Evolutionary conservation across 2,329 filamentous ascomycete genomes (phyloP), one percentile per base, ranked within the genome.

Genomic region (Clonostachys chloroleuca): DNA sequence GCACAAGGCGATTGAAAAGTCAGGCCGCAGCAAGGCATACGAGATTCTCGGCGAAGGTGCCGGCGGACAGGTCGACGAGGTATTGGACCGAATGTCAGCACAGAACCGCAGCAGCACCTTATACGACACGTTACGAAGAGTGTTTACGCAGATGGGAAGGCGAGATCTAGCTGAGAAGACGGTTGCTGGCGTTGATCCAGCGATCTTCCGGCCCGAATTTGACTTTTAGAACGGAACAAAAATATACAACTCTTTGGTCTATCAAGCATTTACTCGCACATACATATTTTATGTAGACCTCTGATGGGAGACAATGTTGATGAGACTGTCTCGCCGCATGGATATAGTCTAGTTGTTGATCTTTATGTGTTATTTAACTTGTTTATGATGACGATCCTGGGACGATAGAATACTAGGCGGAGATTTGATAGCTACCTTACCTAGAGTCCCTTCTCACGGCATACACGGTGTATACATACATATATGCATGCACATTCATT

Each of bases 61-160:
- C 12, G 58, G 52, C 10, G 56, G 59, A 35, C 58, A 64, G 40
- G 63, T 72, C 20, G 91, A 96, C 58, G 83, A 81, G 48, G 83
- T 89, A 55, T 75, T 96, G 17, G 89, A 96, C 61, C 80, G 87
- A 51, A 91, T 96, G 84, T 86, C 95, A 47, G 86, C 86, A 45
- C 92, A 97, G 74, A 99, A 99, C 69, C 85, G 95, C 64, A 96
- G 90, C 73, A 96, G 92, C 44, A 99, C 96, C 59, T 73, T 99
- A 49, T 96, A 96, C 66, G 95, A 99, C 66, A 99, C 95, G 12
- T 72, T 99, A 52, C 75, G 92, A 52, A 77, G 95, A 50, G 94
- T 97, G n/a, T 97, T 99, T 67, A 92, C 85, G 10, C 90, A 95
- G 71, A 97, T 99, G 94, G 87, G 87, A 3, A 74, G 94, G 49